phyloP scores from a whole-genome alignment of 805 yeast genomes.

The Yamadazyma philogaea region DNA sequence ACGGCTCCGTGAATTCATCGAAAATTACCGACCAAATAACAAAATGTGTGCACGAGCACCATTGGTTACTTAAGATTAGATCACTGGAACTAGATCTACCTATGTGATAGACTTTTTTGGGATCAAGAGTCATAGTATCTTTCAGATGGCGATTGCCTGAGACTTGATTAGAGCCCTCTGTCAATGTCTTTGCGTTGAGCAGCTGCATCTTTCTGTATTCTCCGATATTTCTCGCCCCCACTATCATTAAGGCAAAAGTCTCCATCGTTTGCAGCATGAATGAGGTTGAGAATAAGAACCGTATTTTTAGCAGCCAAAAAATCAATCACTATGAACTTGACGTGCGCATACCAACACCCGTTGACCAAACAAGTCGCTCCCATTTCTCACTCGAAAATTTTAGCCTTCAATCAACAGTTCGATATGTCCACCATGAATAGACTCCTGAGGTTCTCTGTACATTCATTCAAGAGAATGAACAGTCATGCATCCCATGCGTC shows the following conservation, averaged over 20 bases:
- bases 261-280: not conserved
- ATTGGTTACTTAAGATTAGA: slow-evolving; percentile 31
- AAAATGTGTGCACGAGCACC: slow-evolving; percentile 48
- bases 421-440: slow-evolving; percentile 8
- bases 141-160: not conserved
- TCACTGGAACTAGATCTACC: slow-evolving; percentile 41
- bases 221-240: not conserved
- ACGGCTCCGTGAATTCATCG: slow-evolving; percentile 44
- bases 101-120: slow-evolving; percentile 22
- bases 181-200: not conserved
- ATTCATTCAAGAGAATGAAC: slow-evolving; percentile 11
- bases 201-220: not conserved
- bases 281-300: not conserved
- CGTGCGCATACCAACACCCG: not conserved
- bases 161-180: not conserved
- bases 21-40: slow-evolving; percentile 48
- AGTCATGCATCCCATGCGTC: slow-evolving; percentile 17
- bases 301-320: slow-evolving; percentile 6
- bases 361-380: slow-evolving; percentile 10
- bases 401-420: not conserved
- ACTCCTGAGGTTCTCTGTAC: slow-evolving; percentile 7
- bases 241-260: not conserved
- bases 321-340: not conserved
- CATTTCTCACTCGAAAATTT: slow-evolving; percentile 4
- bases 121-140: not conserved